These are phyloP conservation scores for Hortiboletus rubellus DNA, from an alignment of 1,284 basidiomycete genomes.

Conservation along the genomic window DNA sequence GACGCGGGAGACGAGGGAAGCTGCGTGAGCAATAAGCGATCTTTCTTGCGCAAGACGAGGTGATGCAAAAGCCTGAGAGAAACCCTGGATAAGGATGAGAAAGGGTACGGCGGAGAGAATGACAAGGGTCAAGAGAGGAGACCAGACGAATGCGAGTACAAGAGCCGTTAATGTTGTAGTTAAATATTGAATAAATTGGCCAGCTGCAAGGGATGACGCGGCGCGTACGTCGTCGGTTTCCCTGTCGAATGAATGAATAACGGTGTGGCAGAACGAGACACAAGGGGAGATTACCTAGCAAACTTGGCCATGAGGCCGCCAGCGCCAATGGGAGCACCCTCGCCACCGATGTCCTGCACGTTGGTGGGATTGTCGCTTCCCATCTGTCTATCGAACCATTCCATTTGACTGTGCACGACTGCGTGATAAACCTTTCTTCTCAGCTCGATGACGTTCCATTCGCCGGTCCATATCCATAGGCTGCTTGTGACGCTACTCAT, in stretches of 20 bases:
- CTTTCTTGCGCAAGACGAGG: slow-evolving; percentile 74
- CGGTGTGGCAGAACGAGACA: neutral
- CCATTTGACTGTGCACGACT: slow-evolving; percentile 73
- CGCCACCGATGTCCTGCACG: slow-evolving; percentile 44
- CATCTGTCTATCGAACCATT: slow-evolving; percentile 87
- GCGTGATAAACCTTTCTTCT: slow-evolving; percentile 70
- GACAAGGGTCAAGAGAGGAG: slow-evolving; percentile 86
- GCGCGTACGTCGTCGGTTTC: slow-evolving; percentile 94
- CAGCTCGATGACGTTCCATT: slow-evolving; percentile 73
- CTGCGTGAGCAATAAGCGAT: slow-evolving; percentile 64
- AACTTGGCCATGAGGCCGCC: slow-evolving; percentile 96
- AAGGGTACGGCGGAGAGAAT: slow-evolving; percentile 90
- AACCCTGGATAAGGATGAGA: slow-evolving; percentile 70
- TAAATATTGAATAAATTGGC: slow-evolving; percentile 77
- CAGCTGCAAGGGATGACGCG: slow-evolving; percentile 78
- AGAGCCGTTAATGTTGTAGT: slow-evolving; percentile 81
- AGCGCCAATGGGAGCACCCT: slow-evolving; percentile 68
- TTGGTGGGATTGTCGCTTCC: slow-evolving; percentile 53
- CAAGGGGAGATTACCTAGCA: slow-evolving; percentile 59
- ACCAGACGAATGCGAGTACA: slow-evolving; percentile 77
- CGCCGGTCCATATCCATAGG: slow-evolving; percentile 89
- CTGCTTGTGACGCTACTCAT: slow-evolving; percentile 76
- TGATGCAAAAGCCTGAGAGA: slow-evolving; percentile 69
- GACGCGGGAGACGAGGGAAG: slow-evolving; percentile 79
- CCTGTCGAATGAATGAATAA: slow-evolving; percentile 44